Base-by-base conservation (phyloP, 495 filamentous ascomycete species). In the Hypoxylon cercidicola region DNA sequence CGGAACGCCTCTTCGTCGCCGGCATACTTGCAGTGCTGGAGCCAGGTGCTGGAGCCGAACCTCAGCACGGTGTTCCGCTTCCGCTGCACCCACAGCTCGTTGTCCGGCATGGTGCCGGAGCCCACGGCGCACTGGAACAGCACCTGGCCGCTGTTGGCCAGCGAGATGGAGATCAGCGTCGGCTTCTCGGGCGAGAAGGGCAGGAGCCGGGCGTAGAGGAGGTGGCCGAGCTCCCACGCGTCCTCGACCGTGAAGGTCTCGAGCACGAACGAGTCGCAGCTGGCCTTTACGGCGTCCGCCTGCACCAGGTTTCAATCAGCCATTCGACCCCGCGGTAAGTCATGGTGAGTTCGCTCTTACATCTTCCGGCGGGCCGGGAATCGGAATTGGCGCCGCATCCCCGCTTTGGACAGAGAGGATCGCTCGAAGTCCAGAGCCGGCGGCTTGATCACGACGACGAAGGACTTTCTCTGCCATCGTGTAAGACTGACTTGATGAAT, bases 1-100 rank as follows among this genome's bases (percentile, higher is more conserved):
- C 79, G 75, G 76, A 91, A 89, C 23, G 77, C 77, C 18, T 64
- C 75, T 73, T 91, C 87, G 55, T 90, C 78, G 4, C 83, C 81
- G 1, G 52, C 47, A 39, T 83, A 84, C 79, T 89, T 87, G 63
- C 82, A 78, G 48, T 80, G 74, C 85, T 91, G 86, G 58, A 83
- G 82, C 87, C 87, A 90, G 10, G 86, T 88, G 37, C 82, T 87
- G 53, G 79, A 66, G 0, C 88, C 88, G 77, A 84, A 93, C n/a
- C 90, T 79, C 61, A 91, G 68, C 15, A 92, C 91, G 1, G 89
- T 72, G 8, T 58, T 74, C 15, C 68, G 66, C 77, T 91, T 91
- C 48, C 88, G 77, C 6, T 79, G 77, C 70, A 86, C 83, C 79
- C 85, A 86, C 51, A 79, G 78, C 64, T 86, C 85, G 61, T 88